A percentile compares a stretch with the other conserved stretches of the same genome.
These are phyloP conservation scores for Neopestalotiopsis sp. DNA, from an alignment of 2,329 filamentous ascomycete genomes.

Conservation along the genomic window DNA sequence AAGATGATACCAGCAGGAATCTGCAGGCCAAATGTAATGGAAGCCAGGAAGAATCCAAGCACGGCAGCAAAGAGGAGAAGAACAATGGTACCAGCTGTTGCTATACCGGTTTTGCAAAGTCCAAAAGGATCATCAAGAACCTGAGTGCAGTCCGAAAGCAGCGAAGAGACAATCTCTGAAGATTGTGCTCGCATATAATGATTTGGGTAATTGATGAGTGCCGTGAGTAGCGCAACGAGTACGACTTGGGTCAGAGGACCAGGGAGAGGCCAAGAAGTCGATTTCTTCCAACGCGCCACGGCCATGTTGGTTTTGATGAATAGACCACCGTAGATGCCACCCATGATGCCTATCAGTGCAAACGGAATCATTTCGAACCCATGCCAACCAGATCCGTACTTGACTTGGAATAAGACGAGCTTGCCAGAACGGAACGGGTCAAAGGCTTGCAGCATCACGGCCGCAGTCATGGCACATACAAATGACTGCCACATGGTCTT, in stretches of 20 bases:
- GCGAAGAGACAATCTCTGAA: constrained; percentile 86
- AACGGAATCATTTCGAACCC: constrained; percentile 93
- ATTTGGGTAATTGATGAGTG: constrained; percentile 92
- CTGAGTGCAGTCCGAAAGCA: constrained; percentile 89
- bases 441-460: constrained; percentile 87
- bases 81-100: constrained; percentile 81
- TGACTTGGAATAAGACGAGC: constrained; percentile 94
- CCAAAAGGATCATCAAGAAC: constrained; percentile 85
- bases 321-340: constrained; percentile 91
- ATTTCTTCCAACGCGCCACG: constrained; percentile 80
- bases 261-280: constrained; percentile 63
- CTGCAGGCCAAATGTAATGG: constrained; percentile 90
- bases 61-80: constrained; percentile 82
- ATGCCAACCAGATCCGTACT: constrained; percentile 90
- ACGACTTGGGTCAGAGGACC: constrained; percentile 81
- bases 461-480: constrained; percentile 98
- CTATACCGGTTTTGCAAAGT: constrained; percentile 85
- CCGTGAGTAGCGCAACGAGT: constrained; percentile 79
- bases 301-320: constrained; percentile 96
- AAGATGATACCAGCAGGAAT: constrained; percentile 96
- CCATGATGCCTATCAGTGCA: constrained; percentile 81
- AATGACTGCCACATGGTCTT: constrained; percentile 99
- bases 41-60: constrained; percentile 83
- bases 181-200: constrained; percentile 94
- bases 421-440: constrained; percentile 96